Evolutionary conservation across 768 basidiomycete species (phyloP), one percentile per base, ranked within the genome.

Genomic region (Pholiota microspora): DNA sequence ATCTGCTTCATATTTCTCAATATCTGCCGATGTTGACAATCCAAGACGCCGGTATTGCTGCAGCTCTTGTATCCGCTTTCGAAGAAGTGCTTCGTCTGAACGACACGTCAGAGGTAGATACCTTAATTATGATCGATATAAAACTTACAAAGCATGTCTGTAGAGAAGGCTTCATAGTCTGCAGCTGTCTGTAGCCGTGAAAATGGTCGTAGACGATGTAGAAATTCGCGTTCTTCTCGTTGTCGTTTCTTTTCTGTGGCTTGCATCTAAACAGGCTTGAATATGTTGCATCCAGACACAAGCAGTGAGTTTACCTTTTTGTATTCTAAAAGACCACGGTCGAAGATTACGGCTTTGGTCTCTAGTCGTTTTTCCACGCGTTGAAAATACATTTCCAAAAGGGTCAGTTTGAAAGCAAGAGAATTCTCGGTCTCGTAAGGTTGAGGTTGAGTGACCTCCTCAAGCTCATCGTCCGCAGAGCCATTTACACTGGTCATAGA

Each of bases 361-460:
- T 94, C 90, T 50, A 84, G 72, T 36, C 96, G 81, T 71, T 89
- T 92, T 57, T 92, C 89, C 8, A 98, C 79, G 47, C 92, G 85
- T 55, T 94, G 91, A 59, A 82, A 84, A 73, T 98, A 99, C 76
- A 93, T 92, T 68, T 97, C 92, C 54, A 98, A 72, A 51, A 98
- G 68, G 0, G 89, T 85, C 36, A 97, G 74, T 74, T 99, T 99
- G 75, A 98, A 89, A 15, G 81, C 77, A 21, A 97, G 73, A 16
- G 94, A 96, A 28, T 89, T 86, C 34, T 79, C 75, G 1, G 90
- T 93, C 69, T 98, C 96, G 49, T 88, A 81, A 0, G 92, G 90
- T 21, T 85, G 85, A 2, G 89, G 89, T 59, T 83, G 83, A 45
- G 77, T 81, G 40, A 77, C 76, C 67, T 90, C 87, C 49, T 90